phyloP scores from a whole-genome alignment of 192 early-diverging fungal genomes.

The Backusella morwellensis region DNA sequence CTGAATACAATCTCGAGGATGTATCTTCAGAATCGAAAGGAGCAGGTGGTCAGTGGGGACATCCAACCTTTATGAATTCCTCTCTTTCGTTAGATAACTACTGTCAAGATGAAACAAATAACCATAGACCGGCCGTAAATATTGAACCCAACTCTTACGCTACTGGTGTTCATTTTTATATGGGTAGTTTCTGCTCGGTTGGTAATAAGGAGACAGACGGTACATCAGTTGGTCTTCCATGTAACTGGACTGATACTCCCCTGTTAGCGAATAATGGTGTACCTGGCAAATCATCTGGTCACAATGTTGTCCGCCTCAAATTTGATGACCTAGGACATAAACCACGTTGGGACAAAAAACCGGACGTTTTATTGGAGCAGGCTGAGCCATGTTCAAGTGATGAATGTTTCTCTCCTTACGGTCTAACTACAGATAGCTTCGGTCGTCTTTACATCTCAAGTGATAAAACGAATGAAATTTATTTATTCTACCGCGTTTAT shows the following conservation, averaged over 20 bases:
- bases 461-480: slow-evolving; percentile 25
- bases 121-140: slow-evolving; percentile 1
- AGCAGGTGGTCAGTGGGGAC: slow-evolving; percentile 2
- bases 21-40: not conserved
- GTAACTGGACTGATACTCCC: slow-evolving; percentile 33
- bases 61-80: slow-evolving; percentile 14
- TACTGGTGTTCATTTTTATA: slow-evolving; percentile 17
- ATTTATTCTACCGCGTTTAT: slow-evolving; percentile 16
- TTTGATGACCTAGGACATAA: slow-evolving; percentile 27
- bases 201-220: slow-evolving; percentile 14
- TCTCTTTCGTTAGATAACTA: slow-evolving; percentile 4
- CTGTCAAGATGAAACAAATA: slow-evolving; percentile 13
- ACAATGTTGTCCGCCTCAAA: slow-evolving; percentile 19
- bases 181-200: slow-evolving; percentile 25
- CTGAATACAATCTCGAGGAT: slow-evolving; percentile 6
- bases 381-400: slow-evolving; percentile 4
- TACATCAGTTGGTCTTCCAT: slow-evolving; percentile 30
- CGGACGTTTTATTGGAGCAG: slow-evolving; percentile 17
- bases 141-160: slow-evolving; percentile 10
- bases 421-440: slow-evolving; percentile 18
- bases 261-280: slow-evolving; percentile 19
- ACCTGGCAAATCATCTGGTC: not conserved
- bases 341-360: slow-evolving; percentile 16
- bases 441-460: slow-evolving; percentile 25
- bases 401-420: slow-evolving; percentile 12